phyloP scores from a whole-genome alignment of 2,329 filamentous ascomycete species.

The Trichoderma sp. region DNA sequence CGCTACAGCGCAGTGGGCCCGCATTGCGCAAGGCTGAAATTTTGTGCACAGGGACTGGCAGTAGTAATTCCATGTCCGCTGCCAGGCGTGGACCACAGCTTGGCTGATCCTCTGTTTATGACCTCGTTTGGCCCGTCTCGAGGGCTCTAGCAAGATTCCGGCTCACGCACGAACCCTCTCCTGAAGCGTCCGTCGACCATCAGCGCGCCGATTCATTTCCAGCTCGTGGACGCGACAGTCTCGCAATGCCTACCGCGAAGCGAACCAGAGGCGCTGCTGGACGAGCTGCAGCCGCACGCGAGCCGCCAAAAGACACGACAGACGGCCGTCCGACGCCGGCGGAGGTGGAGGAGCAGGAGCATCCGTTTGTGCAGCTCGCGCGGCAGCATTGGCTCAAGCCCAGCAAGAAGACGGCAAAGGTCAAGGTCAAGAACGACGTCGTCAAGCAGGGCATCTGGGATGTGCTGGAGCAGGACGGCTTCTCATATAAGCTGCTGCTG shows the following conservation, averaged over 20 bases:
- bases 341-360: conserved; percentile 71
- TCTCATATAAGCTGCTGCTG: conserved; percentile 75
- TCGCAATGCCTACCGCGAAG: conserved; percentile 61
- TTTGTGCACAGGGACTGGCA: conserved; percentile 27
- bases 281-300: conserved; percentile 42
- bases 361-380: conserved; percentile 74
- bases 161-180: conserved; percentile 3
- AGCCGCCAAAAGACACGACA: conserved; percentile 41
- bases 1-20: conserved; percentile 27
- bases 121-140: background rate
- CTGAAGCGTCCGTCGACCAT: conserved; percentile 1
- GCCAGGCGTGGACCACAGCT: conserved; percentile 16
- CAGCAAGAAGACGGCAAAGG: conserved; percentile 61
- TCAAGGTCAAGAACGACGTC: conserved; percentile 79
- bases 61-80: conserved; percentile 4
- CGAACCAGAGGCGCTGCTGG: conserved; percentile 58
- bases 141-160: background rate
- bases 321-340: conserved; percentile 58
- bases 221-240: conserved; percentile 27
- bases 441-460: conserved; percentile 91
- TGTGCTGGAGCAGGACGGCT: conserved; percentile 77
- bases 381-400: conserved; percentile 80
- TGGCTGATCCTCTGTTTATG: conserved; percentile 6
- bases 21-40: conserved; percentile 33
- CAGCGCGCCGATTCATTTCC: background rate